phyloP scores from a whole-genome alignment of 2,329 filamentous ascomycete genomes.

The Colletotrichum sansevieriae region DNA sequence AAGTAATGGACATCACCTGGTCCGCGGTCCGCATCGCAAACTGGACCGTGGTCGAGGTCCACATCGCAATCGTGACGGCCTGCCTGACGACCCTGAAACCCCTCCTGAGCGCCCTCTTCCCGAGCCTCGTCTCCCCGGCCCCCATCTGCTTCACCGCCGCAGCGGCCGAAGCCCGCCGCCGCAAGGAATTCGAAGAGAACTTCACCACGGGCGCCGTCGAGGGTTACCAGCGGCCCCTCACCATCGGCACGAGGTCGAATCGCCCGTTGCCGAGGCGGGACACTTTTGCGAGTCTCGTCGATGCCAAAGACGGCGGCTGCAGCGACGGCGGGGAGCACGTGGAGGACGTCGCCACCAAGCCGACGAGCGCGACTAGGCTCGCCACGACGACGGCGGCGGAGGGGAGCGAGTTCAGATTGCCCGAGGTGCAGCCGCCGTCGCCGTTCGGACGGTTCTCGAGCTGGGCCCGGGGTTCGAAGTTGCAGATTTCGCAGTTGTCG shows the following conservation, averaged over 20 bases:
- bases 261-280: constrained; percentile 18
- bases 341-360: constrained; percentile 7
- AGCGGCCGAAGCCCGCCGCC: constrained; percentile 7
- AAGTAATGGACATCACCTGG: constrained; percentile 47
- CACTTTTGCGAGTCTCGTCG: constrained; percentile 26
- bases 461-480: constrained; percentile 23
- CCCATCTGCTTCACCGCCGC: background rate
- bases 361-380: constrained; percentile 16
- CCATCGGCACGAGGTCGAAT: constrained; percentile 42
- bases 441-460: background rate
- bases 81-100: constrained; percentile 55
- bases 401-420: constrained; percentile 24
- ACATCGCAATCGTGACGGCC: constrained; percentile 52
- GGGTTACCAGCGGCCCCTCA: constrained; percentile 40
- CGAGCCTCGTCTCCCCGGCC: constrained; percentile 14
- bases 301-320: background rate
- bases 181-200: constrained; percentile 37
- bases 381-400: background rate
- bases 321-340: constrained; percentile 7
- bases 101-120: constrained; percentile 53
- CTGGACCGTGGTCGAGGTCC: constrained; percentile 54
- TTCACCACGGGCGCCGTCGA: constrained; percentile 26
- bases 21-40: constrained; percentile 48
- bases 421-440: constrained; percentile 31
- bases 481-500: constrained; percentile 16